Conservation (phyloP, 2,329 filamentous ascomycete genomes). For the Diaporthe eres region DNA sequence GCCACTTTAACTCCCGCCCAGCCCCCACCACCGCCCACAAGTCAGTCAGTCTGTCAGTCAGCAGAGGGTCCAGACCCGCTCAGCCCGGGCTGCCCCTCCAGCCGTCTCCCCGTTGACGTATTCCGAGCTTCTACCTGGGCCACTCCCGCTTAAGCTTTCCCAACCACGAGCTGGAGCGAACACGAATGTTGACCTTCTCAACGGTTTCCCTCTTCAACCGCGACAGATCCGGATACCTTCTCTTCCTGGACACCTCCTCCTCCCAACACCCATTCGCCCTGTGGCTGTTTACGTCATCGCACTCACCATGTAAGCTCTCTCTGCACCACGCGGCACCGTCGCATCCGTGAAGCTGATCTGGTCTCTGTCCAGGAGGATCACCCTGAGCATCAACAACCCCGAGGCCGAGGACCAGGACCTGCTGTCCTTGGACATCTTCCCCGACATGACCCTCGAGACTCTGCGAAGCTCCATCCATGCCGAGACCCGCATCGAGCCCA, state of each 20-base stretch:
- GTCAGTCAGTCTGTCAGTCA: conserved; percentile 16
- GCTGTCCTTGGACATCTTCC: conserved; percentile 84
- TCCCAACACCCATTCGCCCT: conserved; percentile 10
- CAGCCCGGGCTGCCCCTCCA: conserved; percentile 32
- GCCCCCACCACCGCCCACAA: conserved; percentile 7
- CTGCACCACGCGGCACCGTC: neutral
- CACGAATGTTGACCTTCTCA: conserved; percentile 1
- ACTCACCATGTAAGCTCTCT: conserved; percentile 13
- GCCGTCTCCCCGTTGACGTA: conserved; percentile 28
- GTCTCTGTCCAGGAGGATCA: conserved; percentile 78
- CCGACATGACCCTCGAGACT: conserved; percentile 85
- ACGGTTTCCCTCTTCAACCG: neutral
- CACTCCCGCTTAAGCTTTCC: conserved; percentile 4
- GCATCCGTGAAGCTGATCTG: conserved; percentile 39
- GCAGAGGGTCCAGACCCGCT: conserved; percentile 24
- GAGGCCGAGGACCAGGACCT: conserved; percentile 81
- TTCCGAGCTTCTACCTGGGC: conserved; percentile 23
- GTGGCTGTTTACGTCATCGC: conserved; percentile 25
- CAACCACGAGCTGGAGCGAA: neutral
- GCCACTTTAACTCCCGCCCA: conserved; percentile 15
- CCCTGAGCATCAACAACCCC: conserved; percentile 85
- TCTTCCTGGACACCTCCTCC: neutral
- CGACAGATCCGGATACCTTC: neutral
- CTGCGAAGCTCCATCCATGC: conserved; percentile 91
- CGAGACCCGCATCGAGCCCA: conserved; percentile 81